phyloP scores from a whole-genome alignment of 495 filamentous ascomycete species.

The Penicillium daleae region DNA sequence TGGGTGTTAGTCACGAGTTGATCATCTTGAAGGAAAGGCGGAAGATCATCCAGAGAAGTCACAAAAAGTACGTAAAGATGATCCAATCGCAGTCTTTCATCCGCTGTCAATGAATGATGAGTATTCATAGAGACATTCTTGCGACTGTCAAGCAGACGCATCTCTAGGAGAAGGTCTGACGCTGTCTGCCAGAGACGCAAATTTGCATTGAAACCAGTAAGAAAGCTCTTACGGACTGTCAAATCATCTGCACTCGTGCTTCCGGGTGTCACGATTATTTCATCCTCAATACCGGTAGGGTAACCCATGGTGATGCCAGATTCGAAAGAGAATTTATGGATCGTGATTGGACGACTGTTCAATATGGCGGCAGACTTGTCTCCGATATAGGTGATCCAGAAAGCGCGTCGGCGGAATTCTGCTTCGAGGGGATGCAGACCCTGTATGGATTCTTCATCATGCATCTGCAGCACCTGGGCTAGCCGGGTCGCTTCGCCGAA shows the following conservation, averaged over 20 bases:
- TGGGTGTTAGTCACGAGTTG: slow-evolving; percentile 9
- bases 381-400: slow-evolving; percentile 37
- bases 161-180: slow-evolving; percentile 27
- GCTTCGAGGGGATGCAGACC: slow-evolving; percentile 27
- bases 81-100: slow-evolving; percentile 21
- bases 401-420: slow-evolving; percentile 32
- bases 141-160: slow-evolving; percentile 18
- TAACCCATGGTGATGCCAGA: slow-evolving; percentile 31
- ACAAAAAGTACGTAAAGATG: slow-evolving; percentile 29
- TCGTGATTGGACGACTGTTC: slow-evolving; percentile 34
- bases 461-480: slow-evolving; percentile 35
- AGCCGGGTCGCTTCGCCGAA: slow-evolving; percentile 36
- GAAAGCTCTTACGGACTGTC: slow-evolving; percentile 15
- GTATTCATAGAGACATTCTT: slow-evolving; percentile 9
- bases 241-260: slow-evolving; percentile 17
- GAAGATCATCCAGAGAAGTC: slow-evolving; percentile 27
- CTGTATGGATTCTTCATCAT: slow-evolving; percentile 32
- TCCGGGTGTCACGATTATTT: slow-evolving; percentile 11
- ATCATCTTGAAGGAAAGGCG: slow-evolving; percentile 20
- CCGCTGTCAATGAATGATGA: slow-evolving; percentile 16
- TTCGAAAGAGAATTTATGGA: slow-evolving; percentile 34
- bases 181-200: slow-evolving; percentile 28
- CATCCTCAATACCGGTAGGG: slow-evolving; percentile 29
- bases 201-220: slow-evolving; percentile 30
- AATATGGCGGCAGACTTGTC: slow-evolving; percentile 38